Evolutionary conservation across 352 stramenopile species (phyloP), one percentile per base, ranked within the genome.

Genomic region (Phytophthora tubulina): DNA sequence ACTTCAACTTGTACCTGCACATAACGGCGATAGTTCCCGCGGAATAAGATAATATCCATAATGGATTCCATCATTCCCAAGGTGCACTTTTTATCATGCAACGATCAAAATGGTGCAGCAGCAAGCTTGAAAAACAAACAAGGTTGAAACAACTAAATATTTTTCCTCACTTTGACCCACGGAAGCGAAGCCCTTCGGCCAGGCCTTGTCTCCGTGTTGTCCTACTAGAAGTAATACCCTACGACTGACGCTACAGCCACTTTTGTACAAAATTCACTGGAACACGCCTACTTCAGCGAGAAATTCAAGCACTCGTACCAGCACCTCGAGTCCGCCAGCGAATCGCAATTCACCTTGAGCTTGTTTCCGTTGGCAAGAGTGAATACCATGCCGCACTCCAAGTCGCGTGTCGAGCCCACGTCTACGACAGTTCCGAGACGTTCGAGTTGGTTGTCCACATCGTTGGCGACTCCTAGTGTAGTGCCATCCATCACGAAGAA

Each of bases 401-500:
- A 42, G 45, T 94, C 84, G 3, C 82, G 72, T 27, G 89, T 91
- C 42, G 84, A 85, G 6, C 80, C 68, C 2, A 95, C 80, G 38
- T 92, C 84, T 7, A 89, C 78, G 8, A 95, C 75, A 31, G 63
- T 81, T 41, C 89, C 86, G 15, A 94, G 82, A 31, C 79, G 80
- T 56, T 91, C 73, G 9, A 95, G 73, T 54, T 91, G 78, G 54
- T 94, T 85, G 69, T 96, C 87, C 10, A 96, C 88, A 66, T 94
- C 89, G 58, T 89, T 88, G 17, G 89, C 88, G n/a, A 85, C 75
- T 8, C 89, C 88, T 3, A 96, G 63, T 15, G 78, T 89, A 14
- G 79, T 70, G 13, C 83, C 85, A n/a, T 93, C 86, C 33, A 94
- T 68, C 41, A 96, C 84, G 70, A 88, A 96, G 58, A 92, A 96